Base-by-base conservation (phyloP, 371 early-diverging fungal species). In the Entomophthora muscae region DNA sequence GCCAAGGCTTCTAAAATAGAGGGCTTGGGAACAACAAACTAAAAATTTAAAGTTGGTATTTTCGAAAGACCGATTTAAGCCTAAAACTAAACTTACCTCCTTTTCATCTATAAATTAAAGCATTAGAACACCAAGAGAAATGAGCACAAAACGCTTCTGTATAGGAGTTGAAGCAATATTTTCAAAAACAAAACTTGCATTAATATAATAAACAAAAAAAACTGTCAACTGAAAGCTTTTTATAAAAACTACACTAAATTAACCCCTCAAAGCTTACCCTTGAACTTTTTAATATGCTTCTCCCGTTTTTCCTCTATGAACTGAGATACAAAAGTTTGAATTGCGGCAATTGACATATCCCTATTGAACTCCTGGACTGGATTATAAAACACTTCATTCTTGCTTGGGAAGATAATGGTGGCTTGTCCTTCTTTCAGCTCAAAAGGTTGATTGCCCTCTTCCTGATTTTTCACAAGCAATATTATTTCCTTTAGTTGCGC, bases 371-470 rank as follows among this genome's bases (percentile, higher is more conserved):
- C 81, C 77, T 98, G 96, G 24, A 98, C 95, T 10, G 98, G 97
- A 69, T 99, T 99, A 77, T 98, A 99, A 72, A 99, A 99, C 17
- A 98, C 98, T 67, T 89, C 86, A 71, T 93, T 89, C 61, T 79
- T 76, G 64, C 86, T 85, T 23, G 93, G 90, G 71, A 92, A 90
- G 63, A 90, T 76, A 60, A 95, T 90, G n/a, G 83, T 87, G 0
- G 94, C 93, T 67, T 84, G 74, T 66, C 91, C 91, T 65, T 90
- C 91, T 5, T 79, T 83, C 32, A 90, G 17, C 42, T 42, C 10
- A 17, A 10, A 42, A 42, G 42, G 42, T 42, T n/a, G n/a, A n/a
- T n/a, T n/a, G n/a, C n/a, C n/a, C n/a, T n/a, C n/a, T n/a, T n/a
- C n/a, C n/a, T n/a, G n/a, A n/a, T n/a, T n/a, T n/a, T n/a, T n/a